Evolutionary conservation across 108 stramenopile species (phyloP), one percentile per base, ranked within the genome.

Genomic region (Fragilaria crotonensis): DNA sequence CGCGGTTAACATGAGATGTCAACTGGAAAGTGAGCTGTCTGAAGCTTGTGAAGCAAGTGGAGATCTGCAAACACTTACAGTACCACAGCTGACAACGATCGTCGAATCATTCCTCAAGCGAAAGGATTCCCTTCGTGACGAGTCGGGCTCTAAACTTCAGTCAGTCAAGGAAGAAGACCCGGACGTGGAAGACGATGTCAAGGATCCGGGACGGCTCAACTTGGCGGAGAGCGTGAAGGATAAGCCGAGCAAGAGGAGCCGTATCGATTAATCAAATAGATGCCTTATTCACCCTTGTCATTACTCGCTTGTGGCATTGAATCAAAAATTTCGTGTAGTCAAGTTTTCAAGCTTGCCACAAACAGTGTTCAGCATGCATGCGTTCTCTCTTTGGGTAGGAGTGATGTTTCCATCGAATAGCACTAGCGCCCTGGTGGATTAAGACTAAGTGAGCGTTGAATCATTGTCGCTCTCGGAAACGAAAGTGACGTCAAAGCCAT

Each of bases 1-100:
- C 79, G 87, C 83, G 7, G 62, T 49, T 36, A 62, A 59, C 30
- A 83, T 89, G 75, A 45, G 71, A 25, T 85, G 72, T 66, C 22
- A 25, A 1, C 48, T 82, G 19, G 68, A 70, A 33, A 45, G 29
- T 3, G 33, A 57, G 54, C 2, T 19, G 2, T 2, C 54, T 1
- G 7, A 30, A n/a, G n/a, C n/a, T n/a, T n/a, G n/a, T n/a, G n/a
- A n/a, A n/a, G n/a, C n/a, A n/a, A n/a, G n/a, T n/a, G n/a, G n/a
- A n/a, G n/a, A n/a, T n/a, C n/a, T n/a, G n/a, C n/a, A n/a, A n/a
- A n/a, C n/a, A n/a, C n/a, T n/a, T n/a, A n/a, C n/a, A n/a, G n/a
- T n/a, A n/a, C n/a, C n/a, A n/a, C n/a, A n/a, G n/a, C n/a, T n/a
- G n/a, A n/a, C n/a, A n/a, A n/a, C n/a, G n/a, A n/a, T n/a, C n/a